These are phyloP conservation scores for Phytophthora fragariae DNA, from an alignment of 352 stramenopile species.

Conservation along the genomic window DNA sequence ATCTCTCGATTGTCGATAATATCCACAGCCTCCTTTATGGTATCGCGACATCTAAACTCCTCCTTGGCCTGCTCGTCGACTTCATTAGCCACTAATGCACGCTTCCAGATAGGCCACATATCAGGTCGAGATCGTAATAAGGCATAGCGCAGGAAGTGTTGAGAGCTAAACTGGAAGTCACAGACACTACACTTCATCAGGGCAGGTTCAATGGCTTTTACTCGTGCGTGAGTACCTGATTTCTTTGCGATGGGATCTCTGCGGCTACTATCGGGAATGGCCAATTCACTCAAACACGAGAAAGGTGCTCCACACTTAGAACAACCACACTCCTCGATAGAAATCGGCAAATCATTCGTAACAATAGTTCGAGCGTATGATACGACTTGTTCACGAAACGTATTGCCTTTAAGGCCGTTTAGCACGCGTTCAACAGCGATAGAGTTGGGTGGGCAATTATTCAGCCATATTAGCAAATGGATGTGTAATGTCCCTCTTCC, in stretches of 20 bases:
- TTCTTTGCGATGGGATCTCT: not conserved
- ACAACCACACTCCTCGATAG: not conserved
- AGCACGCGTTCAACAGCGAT: not conserved
- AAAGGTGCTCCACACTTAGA: not conserved
- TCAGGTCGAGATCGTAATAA: not conserved
- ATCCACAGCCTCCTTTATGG: not conserved
- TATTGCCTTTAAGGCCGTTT: too few species aligned
- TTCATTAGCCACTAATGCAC: not conserved
- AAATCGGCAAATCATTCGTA: not conserved
- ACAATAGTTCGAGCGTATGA: too few species aligned
- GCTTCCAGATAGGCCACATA: not conserved
- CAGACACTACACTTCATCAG: not conserved
- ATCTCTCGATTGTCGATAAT: not conserved
- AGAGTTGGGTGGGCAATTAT: not conserved
- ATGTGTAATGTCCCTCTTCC: conserved; percentile 13
- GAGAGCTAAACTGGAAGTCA: not conserved
- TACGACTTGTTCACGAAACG: too few species aligned
- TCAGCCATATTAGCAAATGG: conserved; percentile 7
- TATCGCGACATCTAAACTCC: not conserved
- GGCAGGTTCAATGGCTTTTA: not conserved
- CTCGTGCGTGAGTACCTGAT: not conserved
- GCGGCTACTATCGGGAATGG: not conserved
- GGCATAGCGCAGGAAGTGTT: not conserved
- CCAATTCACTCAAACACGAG: not conserved
- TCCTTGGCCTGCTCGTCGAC: not conserved